A percentile compares a stretch with the other conserved stretches of the same genome.
phyloP scores from a whole-genome alignment of 202 grass and related monocot species.

The Sporobolus alterniflorus region DNA sequence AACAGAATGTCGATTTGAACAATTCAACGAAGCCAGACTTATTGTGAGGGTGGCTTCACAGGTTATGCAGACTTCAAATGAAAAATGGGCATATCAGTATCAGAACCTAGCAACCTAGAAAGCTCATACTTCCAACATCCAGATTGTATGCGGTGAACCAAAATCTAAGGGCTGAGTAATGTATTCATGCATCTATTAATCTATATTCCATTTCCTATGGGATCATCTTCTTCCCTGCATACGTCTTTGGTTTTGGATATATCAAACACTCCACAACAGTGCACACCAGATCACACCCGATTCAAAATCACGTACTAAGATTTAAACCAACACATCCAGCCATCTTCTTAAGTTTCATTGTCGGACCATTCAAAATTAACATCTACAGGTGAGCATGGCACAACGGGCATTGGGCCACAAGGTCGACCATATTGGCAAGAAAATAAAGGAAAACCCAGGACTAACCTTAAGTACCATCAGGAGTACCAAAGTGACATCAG shows the following conservation, averaged over 20 bases:
- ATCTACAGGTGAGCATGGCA: not conserved
- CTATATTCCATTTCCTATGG: not conserved
- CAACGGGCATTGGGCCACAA: not conserved
- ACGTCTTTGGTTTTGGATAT: not conserved
- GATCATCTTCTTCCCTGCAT: not conserved
- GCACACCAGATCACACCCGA: not conserved
- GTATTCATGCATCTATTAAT: not conserved
- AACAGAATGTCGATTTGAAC: not conserved
- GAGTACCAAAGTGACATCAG: conserved; percentile 64
- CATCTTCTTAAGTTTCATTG: not conserved
- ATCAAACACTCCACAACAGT: not conserved
- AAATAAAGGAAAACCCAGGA: conserved; percentile 16
- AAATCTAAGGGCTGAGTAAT: not conserved
- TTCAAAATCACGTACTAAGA: not conserved
- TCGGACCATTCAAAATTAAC: not conserved
- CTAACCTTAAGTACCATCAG: conserved; percentile 80
- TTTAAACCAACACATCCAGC: not conserved
- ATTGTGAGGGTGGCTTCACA: not conserved
- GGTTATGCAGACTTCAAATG: not conserved
- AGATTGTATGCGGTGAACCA: no score
- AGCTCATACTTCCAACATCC: no score
- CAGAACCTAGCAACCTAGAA: not conserved
- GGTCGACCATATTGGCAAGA: not conserved
- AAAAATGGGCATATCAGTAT: not conserved
- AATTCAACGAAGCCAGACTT: not conserved